Conservation (phyloP, 116 monocot genomes). For the Posidonia oceanica region DNA sequence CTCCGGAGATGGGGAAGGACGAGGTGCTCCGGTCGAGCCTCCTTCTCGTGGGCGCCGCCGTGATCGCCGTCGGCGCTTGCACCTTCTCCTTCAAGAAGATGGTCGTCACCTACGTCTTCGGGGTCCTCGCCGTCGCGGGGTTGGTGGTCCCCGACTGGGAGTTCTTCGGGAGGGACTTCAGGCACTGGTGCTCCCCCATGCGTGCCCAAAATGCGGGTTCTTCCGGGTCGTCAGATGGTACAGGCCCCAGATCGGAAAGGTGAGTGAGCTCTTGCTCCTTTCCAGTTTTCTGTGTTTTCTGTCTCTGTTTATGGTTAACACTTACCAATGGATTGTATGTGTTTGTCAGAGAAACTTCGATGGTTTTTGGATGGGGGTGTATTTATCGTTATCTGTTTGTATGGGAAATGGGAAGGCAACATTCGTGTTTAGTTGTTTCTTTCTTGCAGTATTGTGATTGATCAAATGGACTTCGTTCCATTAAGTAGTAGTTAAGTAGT, state of each 20-base stretch:
- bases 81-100: constrained; percentile 77
- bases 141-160: constrained; percentile 87
- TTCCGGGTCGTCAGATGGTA: background rate
- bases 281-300: background rate
- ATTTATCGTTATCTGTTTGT: too few species aligned
- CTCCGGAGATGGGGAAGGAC: constrained; percentile 2
- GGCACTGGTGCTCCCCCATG: constrained; percentile 78
- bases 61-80: constrained; percentile 35
- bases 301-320: background rate
- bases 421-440: too few species aligned
- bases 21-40: constrained; percentile 37
- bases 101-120: constrained; percentile 55
- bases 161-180: constrained; percentile 77
- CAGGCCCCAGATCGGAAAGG: background rate
- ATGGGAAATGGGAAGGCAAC: too few species aligned
- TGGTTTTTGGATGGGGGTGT: too few species aligned
- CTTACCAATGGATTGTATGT: too few species aligned
- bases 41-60: constrained; percentile 34
- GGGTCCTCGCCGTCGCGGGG: constrained; percentile 46
- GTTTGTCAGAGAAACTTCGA: too few species aligned
- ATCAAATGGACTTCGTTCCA: too few species aligned
- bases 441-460: too few species aligned
- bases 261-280: background rate
- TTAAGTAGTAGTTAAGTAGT: too few species aligned
- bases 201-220: background rate